These are phyloP conservation scores for Komagataella populi DNA, from an alignment of 805 yeast genomes.

Conservation along the genomic window DNA sequence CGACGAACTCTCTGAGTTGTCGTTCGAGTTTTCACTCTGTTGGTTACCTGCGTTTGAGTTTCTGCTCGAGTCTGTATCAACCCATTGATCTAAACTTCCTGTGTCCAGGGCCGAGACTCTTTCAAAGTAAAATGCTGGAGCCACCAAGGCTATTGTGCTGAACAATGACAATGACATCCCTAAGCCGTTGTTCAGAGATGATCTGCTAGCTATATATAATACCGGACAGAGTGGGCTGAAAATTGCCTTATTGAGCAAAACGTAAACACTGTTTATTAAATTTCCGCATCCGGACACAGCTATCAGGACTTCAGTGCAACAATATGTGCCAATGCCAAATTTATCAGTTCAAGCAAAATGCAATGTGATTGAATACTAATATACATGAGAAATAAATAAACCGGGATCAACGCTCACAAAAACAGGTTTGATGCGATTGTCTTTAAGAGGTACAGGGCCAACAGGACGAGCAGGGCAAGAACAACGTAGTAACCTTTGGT, in stretches of 20 bases:
- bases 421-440: background rate
- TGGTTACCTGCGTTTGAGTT: background rate
- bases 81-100: background rate
- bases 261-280: background rate
- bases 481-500: conserved; percentile 38
- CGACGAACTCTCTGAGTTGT: background rate
- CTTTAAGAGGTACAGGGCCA: background rate
- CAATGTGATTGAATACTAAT: background rate
- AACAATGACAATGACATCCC: background rate
- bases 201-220: background rate
- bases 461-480: conserved; percentile 14
- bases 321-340: background rate
- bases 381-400: background rate
- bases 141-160: background rate
- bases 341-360: background rate
- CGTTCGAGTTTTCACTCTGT: background rate
- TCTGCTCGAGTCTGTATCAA: background rate
- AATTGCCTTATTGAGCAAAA: background rate
- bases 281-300: background rate
- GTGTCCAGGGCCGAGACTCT: background rate
- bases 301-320: background rate
- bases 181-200: background rate
- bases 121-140: background rate
- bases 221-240: background rate
- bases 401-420: background rate